Conservation (phyloP, 441 rosid genomes). For the Euphorbia celastroides region DNA sequence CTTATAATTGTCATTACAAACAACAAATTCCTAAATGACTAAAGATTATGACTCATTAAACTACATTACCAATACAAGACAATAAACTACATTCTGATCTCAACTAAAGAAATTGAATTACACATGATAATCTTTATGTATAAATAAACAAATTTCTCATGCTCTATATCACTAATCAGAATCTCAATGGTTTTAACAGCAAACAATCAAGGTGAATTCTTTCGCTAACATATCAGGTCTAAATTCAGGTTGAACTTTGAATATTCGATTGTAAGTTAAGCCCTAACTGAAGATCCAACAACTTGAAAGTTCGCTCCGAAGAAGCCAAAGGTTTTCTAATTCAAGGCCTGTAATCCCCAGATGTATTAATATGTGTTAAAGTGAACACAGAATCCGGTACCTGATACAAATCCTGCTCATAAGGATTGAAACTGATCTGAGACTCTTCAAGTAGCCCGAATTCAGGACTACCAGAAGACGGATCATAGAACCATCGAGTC, state of each 20-base stretch:
- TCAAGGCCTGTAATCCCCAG: constrained; percentile 23
- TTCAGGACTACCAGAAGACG: constrained; percentile 32
- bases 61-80: neutral
- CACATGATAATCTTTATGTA: constrained; percentile 1
- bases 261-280: constrained; percentile 38
- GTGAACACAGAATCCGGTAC: constrained; percentile 27
- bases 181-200: neutral
- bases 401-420: constrained; percentile 28
- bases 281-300: constrained; percentile 71
- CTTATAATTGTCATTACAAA: neutral
- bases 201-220: neutral
- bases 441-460: constrained; percentile 51
- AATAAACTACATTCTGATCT: neutral
- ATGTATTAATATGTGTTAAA: constrained; percentile 23
- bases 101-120: neutral
- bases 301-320: constrained; percentile 44
- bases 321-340: constrained; percentile 26
- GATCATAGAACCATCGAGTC: constrained; percentile 41
- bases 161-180: neutral
- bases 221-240: neutral
- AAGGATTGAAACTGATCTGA: constrained; percentile 55
- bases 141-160: neutral
- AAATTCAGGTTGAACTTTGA: constrained; percentile 24
- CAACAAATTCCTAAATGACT: neutral
- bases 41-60: too few species aligned